Base-by-base conservation (phyloP, 2,329 filamentous ascomycete genomes). In the Endothia cerciana region DNA sequence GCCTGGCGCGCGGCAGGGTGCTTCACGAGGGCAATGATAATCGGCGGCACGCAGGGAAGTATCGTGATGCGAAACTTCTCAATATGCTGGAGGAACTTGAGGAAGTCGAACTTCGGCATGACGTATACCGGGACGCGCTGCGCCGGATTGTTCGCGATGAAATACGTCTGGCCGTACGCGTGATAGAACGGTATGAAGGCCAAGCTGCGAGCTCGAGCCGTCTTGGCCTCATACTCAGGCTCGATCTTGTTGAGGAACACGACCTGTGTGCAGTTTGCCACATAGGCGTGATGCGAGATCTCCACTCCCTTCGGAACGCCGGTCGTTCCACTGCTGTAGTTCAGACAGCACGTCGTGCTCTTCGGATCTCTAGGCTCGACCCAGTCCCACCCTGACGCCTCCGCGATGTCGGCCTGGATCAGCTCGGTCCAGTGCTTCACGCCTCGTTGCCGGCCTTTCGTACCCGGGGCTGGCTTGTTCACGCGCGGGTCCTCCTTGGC, bases 251-350 rank as follows among this genome's bases (percentile, higher is more conserved):
- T 71, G 28, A 87, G 75, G 69, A 81, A 78, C n/a, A 83, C 80
- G 19, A 87, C 85, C 66, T 91, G 87, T 17, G 80, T 72, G 70
- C 87, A 85, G 73, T 94, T 94, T 68, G 91, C 84, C 53, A 93
- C 85, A 72, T 92, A 91, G 70, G 92, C 91, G 67, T 82, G 80
- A 76, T 96, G 92, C n/a, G 88, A 87, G 69, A 95, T 90, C 77
- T 91, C 88, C 17, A 95, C 92, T 13, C 93, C 93, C 75, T 96
- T 96, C 11, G 92, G 91, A 4, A 93, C 83, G 7, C 93, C 92
- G 0, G 93, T 96, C 1, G 91, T 94, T 13, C 92, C 88, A 38
- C 86, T 89, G 69, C 87, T 91, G 77, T 94, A 96, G 76, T 96
- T 95, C 68, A 96, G 84, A 30, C 87, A 89, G 70, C 89, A 87